These are phyloP conservation scores for Dryas alaskensis DNA, from an alignment of 306 rosid genomes.

Conservation along the genomic window DNA sequence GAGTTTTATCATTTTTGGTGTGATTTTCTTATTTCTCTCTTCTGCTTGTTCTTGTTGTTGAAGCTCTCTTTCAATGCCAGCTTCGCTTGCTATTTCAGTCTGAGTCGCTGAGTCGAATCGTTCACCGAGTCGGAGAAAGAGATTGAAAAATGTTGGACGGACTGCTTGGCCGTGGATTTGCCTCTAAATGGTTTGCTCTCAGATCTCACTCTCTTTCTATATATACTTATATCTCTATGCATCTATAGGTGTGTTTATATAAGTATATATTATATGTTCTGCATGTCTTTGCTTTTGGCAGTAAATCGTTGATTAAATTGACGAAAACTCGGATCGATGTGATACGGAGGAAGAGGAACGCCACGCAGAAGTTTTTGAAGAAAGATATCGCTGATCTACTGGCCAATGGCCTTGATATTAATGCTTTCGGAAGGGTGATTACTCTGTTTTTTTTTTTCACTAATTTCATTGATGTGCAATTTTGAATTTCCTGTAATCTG, in stretches of 20 bases:
- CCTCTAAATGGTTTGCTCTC: constrained; percentile 63
- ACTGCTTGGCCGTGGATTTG: constrained; percentile 79
- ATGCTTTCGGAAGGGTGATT: constrained; percentile 82
- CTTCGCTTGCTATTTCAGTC: constrained; percentile 24
- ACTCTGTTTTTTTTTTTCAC: background rate
- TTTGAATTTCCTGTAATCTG: constrained; percentile 10
- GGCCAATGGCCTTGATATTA: constrained; percentile 62
- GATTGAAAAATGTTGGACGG: constrained; percentile 66
- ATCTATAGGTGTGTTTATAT: background rate
- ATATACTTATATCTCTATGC: background rate
- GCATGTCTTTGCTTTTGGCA: constrained; percentile 25
- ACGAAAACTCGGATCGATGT: constrained; percentile 91
- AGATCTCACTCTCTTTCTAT: constrained; percentile 25
- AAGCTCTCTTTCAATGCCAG: constrained; percentile 32
- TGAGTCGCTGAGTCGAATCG: constrained; percentile 30
- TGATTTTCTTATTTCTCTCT: background rate
- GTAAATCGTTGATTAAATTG: constrained; percentile 75
- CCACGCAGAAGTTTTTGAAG: constrained; percentile 85
- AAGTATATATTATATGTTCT: background rate
- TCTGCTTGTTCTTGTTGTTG: constrained; percentile 32
- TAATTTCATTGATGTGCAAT: background rate
- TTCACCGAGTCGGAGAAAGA: constrained; percentile 26
- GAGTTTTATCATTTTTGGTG: constrained; percentile 3
- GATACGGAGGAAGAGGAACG: constrained; percentile 87
- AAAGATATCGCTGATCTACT: constrained; percentile 88